Percentiles rank a stretch among this genome's conserved stretches.
Evolutionary conservation across 2,329 filamentous ascomycete genomes (phyloP).

Genomic region (Dactylonectria macrodidyma): DNA sequence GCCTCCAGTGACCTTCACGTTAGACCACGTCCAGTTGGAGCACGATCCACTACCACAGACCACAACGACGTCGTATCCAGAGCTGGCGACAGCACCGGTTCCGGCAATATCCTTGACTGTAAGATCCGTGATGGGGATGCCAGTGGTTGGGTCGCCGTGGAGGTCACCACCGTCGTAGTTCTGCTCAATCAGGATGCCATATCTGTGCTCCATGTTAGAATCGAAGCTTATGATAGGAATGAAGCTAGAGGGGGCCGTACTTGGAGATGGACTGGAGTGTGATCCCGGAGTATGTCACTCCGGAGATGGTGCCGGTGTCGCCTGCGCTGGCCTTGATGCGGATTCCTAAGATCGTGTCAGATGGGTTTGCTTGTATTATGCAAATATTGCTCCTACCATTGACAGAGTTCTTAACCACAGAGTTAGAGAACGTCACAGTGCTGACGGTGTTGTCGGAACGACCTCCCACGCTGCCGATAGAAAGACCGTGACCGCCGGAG

Average conservation of each 20-base stretch:
- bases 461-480: conserved; percentile 2
- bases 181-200: neutral
- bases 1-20: conserved; percentile 65
- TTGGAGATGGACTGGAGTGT: conserved; percentile 5
- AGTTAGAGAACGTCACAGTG: conserved; percentile 1
- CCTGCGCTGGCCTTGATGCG: conserved; percentile 2
- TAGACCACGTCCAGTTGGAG: conserved; percentile 60
- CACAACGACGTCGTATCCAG: neutral
- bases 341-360: neutral
- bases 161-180: conserved; percentile 2
- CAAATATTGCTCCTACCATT: neutral
- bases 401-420: neutral
- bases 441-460: conserved; percentile 1
- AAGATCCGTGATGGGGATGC: neutral
- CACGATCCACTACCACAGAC: conserved; percentile 3
- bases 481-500: conserved; percentile 1
- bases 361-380: neutral
- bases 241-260: neutral
- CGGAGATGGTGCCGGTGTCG: conserved; percentile 2
- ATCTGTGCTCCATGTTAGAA: neutral
- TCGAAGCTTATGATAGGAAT: neutral
- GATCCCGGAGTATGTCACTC: conserved; percentile 2
- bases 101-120: neutral
- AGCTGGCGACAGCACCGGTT: neutral
- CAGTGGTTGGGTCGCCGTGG: conserved; percentile 1